These are phyloP conservation scores for Mycena metata DNA, from an alignment of 768 basidiomycete species.

Conservation along the genomic window DNA sequence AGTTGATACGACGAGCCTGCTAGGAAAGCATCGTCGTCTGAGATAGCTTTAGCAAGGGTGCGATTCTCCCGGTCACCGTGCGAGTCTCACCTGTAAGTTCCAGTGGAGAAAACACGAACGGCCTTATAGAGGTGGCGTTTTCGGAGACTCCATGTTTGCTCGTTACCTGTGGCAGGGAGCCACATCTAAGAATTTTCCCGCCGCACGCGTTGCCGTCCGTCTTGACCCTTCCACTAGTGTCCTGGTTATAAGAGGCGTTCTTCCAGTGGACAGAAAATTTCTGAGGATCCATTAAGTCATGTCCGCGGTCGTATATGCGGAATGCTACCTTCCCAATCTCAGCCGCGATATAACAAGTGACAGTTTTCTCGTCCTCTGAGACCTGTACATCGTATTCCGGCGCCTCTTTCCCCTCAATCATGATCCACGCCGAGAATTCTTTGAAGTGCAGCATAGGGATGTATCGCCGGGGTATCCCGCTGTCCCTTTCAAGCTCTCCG, in stretches of 20 bases:
- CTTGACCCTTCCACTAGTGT: slow-evolving; percentile 12
- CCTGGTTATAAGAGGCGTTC: background rate
- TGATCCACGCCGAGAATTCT: slow-evolving; percentile 13
- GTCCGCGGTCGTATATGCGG: too few species aligned
- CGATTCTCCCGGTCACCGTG: too few species aligned
- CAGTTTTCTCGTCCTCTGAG: slow-evolving; percentile 29
- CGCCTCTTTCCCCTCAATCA: slow-evolving; percentile 11
- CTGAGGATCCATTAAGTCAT: slow-evolving; percentile 18
- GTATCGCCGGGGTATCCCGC: too few species aligned
- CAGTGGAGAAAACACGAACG: slow-evolving; percentile 29
- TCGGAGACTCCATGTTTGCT: background rate
- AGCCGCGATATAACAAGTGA: slow-evolving; percentile 43
- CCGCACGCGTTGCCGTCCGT: slow-evolving; percentile 36
- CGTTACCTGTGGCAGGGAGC: too few species aligned
- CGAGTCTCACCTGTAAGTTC: slow-evolving; percentile 21
- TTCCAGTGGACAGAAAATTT: slow-evolving; percentile 39
- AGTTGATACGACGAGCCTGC: background rate
- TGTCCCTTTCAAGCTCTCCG: too few species aligned
- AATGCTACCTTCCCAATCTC: slow-evolving; percentile 39
- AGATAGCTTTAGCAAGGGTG: too few species aligned
- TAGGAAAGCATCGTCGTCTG: slow-evolving; percentile 30
- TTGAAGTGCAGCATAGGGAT: background rate
- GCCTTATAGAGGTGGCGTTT: background rate
- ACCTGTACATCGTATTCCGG: slow-evolving; percentile 31
- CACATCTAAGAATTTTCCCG: too few species aligned